Evolutionary conservation across 2,329 filamentous ascomycete species (phyloP).

Genomic region (Talaromyces sp.): DNA sequence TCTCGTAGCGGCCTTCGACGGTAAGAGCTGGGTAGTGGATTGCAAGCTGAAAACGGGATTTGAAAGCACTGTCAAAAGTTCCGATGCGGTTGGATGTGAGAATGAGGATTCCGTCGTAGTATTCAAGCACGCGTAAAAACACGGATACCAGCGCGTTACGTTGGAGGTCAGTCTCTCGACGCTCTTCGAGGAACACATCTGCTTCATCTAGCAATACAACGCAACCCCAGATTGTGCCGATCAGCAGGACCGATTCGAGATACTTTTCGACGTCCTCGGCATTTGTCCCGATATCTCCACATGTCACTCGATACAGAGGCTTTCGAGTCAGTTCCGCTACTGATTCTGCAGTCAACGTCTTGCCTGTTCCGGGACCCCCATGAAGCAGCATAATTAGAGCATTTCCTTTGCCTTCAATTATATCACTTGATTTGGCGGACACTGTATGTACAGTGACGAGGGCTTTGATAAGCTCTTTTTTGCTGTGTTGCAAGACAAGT

Average conservation of each 20-base stretch:
- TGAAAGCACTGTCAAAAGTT: conserved; percentile 37
- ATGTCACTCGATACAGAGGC: conserved; percentile 50
- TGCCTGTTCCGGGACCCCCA: conserved; percentile 54
- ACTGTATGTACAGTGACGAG: neutral
- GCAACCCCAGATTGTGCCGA: conserved; percentile 24
- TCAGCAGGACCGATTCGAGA: conserved; percentile 12
- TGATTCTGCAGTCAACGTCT: conserved; percentile 52
- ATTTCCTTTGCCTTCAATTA: conserved; percentile 2
- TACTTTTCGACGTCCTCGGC: conserved; percentile 40
- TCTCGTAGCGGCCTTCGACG: neutral
- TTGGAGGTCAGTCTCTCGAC: neutral
- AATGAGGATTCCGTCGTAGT: conserved; percentile 38
- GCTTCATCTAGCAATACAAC: neutral
- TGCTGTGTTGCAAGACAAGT: neutral
- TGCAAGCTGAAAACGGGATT: conserved; percentile 22
- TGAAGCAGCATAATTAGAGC: conserved; percentile 49
- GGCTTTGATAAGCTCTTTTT: conserved; percentile 1
- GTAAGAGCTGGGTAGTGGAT: conserved; percentile 17
- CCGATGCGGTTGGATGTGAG: conserved; percentile 37
- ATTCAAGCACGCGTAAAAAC: conserved; percentile 39
- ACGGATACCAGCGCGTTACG: conserved; percentile 19
- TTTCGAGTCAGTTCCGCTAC: conserved; percentile 51
- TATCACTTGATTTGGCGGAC: neutral
- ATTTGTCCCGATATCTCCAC: conserved; percentile 49
- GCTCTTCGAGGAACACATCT: conserved; percentile 4